Base-by-base conservation (phyloP, 2,329 filamentous ascomycete genomes). In the Pseudocercospora fijiensis region DNA sequence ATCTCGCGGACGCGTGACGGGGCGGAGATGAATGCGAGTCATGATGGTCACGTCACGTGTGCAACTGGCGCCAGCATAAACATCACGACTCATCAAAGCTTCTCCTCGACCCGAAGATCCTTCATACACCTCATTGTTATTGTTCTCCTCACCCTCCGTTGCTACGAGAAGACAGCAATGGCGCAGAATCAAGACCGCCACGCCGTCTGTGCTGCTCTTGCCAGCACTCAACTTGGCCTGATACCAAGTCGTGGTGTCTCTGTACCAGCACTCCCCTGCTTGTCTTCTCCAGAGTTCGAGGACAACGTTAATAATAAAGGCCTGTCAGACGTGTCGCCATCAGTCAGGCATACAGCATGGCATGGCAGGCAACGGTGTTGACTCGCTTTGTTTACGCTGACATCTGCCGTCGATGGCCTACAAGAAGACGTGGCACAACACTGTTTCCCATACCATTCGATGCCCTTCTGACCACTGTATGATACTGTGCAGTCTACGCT, bases 341-440 rank as follows among this genome's bases (percentile, higher is more conserved):
- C 49, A 10, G 49, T 53, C 49, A 30, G 28, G 49, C 24, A 28
- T 53, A 16, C n/a, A n/a, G n/a, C n/a, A n/a, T n/a, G n/a, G n/a
- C n/a, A n/a, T 53, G 49, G 18, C 58, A 64, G 62, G 55, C 57
- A 64, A 57, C 62, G 30, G 47, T 65, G 47, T 51, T 52, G 51
- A 57, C 52, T 45, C 33, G 16, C 49, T 56, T 56, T 56, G 53
- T 56, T 56, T 56, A 56, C 53, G 11, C 18, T 56, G 51, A 27
- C 20, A 20, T 7, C 11, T 53, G 26, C 47, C 47, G 47, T 26
- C 13, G 13, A 24, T 18, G 6, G 26, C 16, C 8, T 53, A 53
- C 51, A 53, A 53, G 51, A 53, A 30, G 51, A 53, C 26, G 27
- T 53, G 49, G n/a, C 43, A 18, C 43, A 7, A 22, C 49, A 18